Base-by-base conservation (phyloP, 2,329 filamentous ascomycete species). In the Lithohypha guttulata region DNA sequence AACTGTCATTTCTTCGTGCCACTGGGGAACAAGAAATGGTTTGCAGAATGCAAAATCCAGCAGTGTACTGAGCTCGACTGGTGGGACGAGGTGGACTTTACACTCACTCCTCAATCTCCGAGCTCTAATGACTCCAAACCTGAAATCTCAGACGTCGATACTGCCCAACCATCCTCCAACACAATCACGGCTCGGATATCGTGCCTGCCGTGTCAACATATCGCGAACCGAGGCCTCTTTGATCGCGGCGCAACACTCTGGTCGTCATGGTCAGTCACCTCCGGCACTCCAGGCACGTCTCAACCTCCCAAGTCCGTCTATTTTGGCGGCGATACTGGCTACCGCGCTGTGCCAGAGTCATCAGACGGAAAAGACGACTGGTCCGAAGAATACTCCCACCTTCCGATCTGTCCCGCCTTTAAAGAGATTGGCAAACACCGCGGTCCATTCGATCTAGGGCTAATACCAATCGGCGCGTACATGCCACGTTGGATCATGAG, bases 401-500 rank as follows among this genome's bases (percentile, higher is more conserved):
- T 55, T 2, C 85, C 87, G 3, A 64, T 68, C 15, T 93, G 84
- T 55, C 87, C 87, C 6, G 84, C 86, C 34, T 95, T 95, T 64
- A 73, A 75, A 46, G 72, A 93, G 58, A 86, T 95, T 46, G 89
- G 89, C 45, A 63, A 76, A 11, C 70, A 80, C 37, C 71, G 84
- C 22, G 87, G 89, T 0, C 84, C 85, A 0, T 94, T 95, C 53
- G 85, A 95, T 57, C 72, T 96, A 5, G 89, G 89, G 0, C 64
- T 95, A 40, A 91, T 96, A 48, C 89, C 89, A 26, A 95, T 96
- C 50, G 89, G 89, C 38, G 89, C 87, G 2, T 95, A 95, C 59
- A 68, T 75, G 43, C 62, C 62, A 31, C 56, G 62, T 28, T 70
- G 60, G 51, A 60, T 91, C 46, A 87, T 91, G 68, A 85, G 79